Base-by-base conservation (phyloP, 78 protist genomes). In the Tieghemostelium lacteum region DNA sequence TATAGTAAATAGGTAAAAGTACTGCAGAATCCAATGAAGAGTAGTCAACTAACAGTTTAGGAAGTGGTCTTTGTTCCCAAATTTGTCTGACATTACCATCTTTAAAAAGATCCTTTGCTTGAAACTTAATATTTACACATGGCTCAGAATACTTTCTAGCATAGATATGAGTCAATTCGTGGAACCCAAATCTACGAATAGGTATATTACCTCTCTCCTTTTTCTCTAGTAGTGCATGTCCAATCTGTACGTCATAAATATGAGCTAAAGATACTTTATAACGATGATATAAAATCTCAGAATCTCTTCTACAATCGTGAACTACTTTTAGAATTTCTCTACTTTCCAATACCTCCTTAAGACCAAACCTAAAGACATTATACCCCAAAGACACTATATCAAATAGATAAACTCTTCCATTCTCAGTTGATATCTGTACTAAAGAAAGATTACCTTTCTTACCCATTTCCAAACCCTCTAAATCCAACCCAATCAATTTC, bases 301-400 rank as follows among this genome's bases (percentile, higher is more conserved):
- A 40, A 73, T 83, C 89, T 26, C 77, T 28, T 6, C 89, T 60
- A 83, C 89, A 83, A 24, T 83, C 89, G 52, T 83, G 89, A 4
- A 83, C 89, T 1, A 83, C 24, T 52, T 83, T 83, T 14, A 69
- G 62, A 4, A 83, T 69, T 1, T 24, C 33, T 17, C 4, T 57
- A 31, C 64, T 28, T 36, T 67, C 76, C 24, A 83, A n/a, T 2
- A 83, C n/a, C 28, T 83, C 70, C 12, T 67, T 52, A 8, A 83
- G 75, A 19, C 89, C 89, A 29, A 20, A 54, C n/a, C 55, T 69
- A 17, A 83, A 83, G 0, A 29, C 49, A 19, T 7, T 2, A 8
- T n/a, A 22, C 7, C 77, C 89, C 20, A 83, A 33, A 40, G 2
- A 1, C 24, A 57, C n/a, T 2, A 83, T 37, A 60, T 83, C 89